Conservation (phyloP, 257 asterid genomes). For the Knoxia roxburghii region DNA sequence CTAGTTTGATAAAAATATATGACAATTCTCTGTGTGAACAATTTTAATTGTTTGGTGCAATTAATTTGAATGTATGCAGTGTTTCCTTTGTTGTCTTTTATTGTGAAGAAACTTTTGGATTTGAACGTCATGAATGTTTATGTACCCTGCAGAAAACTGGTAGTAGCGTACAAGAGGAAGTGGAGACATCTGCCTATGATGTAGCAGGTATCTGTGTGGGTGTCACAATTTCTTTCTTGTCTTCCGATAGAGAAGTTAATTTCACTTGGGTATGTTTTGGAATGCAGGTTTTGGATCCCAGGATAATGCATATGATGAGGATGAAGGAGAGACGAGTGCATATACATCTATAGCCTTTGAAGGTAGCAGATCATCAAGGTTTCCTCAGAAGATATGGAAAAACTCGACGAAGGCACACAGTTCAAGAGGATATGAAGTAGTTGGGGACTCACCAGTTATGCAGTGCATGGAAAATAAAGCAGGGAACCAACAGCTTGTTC, state of each 20-base stretch:
- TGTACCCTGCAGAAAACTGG: constrained; percentile 53
- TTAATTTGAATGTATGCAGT: too few species aligned
- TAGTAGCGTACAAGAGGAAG: constrained; percentile 60
- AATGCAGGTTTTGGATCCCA: constrained; percentile 54
- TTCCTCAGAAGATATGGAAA: constrained; percentile 64
- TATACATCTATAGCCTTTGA: constrained; percentile 51
- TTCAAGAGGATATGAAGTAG: constrained; percentile 46
- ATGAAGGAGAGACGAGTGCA: constrained; percentile 75
- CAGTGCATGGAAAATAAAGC: constrained; percentile 52
- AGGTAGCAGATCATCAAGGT: constrained; percentile 46
- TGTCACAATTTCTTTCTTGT: constrained; percentile 14
- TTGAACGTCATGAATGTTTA: background rate
- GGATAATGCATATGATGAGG: constrained; percentile 55
- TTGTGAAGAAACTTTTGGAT: background rate
- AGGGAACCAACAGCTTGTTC: constrained; percentile 45
- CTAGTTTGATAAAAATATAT: background rate
- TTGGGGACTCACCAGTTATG: constrained; percentile 48
- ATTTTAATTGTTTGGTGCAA: background rate
- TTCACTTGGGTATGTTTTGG: constrained; percentile 17
- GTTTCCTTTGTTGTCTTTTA: background rate
- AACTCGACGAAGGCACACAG: constrained; percentile 45
- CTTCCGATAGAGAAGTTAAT: constrained; percentile 18
- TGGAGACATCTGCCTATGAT: constrained; percentile 68
- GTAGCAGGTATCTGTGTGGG: constrained; percentile 52
- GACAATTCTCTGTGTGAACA: background rate